Evolutionary conservation across 306 rosid genomes (phyloP), one percentile per base, ranked within the genome.

Genomic region (Sophora flavescens): DNA sequence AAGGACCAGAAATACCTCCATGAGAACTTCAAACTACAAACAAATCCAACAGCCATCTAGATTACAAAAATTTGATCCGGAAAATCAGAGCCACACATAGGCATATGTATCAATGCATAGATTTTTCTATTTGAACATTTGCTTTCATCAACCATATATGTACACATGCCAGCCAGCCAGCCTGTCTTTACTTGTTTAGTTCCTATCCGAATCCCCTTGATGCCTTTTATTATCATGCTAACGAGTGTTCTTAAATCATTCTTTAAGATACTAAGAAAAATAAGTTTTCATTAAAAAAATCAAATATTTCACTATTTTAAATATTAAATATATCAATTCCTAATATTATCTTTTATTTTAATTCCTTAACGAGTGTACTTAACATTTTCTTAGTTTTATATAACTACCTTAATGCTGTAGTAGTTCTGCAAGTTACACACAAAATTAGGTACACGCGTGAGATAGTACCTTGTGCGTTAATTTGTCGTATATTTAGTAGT

Each of bases 41-140:
- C 4, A 75, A 78, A 14, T 30, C 57, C 52, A 74, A 75, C 61
- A 60, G 76, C 16, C 13, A 38, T 33, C 11, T 82, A 58, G 72
- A 60, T 60, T 51, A 57, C 64, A 54, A 80, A 63, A 12, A 60
- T 58, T 57, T 82, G 84, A 86, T 66, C 39, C 44, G 51, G 36
- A 70, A 78, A 75, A 75, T 28, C 89, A 78, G 61, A 77, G 56
- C 81, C 80, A 66, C 75, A 82, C 62, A 65, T 28, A 69, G 68
- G 35, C 45, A 22, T 53, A 6, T 36, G 67, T 60, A 77, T 52
- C 22, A 60, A 51, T 17, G 73, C 22, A 56, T 62, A 74, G 44
- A 74, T 75, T 68, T 74, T 78, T 39, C 35, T 60, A 72, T 76
- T 52, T 50, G 35, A 70, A 75, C 36, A 52, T 45, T 54, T 85